These are phyloP conservation scores for Helianthus annuus DNA, from an alignment of 129 eudicot species.

Conservation along the genomic window HanXRQr2.0-SUNRISE NC_035435.2:80499452-80499951, in stretches of 20 bases:
- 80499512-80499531: not conserved
- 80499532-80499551: not conserved
- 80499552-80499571: not conserved
- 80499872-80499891: conserved; percentile 50
- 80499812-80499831: not conserved
- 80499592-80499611: no score
- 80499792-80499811: not conserved
- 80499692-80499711: no score
- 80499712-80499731: no score
- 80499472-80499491: conserved; percentile 24
- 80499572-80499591: no score
- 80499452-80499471: conserved; percentile 25
- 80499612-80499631: no score
- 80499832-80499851: conserved; percentile 50
- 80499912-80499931: conserved; percentile 66
- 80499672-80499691: no score
- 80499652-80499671: no score
- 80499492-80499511: conserved; percentile 23
- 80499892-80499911: conserved; percentile 42
- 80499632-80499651: no score
- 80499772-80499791: not conserved
- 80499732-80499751: no score
- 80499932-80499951: conserved; percentile 69
- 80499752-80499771: no score
- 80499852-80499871: conserved; percentile 50